phyloP scores from a whole-genome alignment of 2,329 filamentous ascomycete genomes.

The Domatiomyces catenatus region DNA sequence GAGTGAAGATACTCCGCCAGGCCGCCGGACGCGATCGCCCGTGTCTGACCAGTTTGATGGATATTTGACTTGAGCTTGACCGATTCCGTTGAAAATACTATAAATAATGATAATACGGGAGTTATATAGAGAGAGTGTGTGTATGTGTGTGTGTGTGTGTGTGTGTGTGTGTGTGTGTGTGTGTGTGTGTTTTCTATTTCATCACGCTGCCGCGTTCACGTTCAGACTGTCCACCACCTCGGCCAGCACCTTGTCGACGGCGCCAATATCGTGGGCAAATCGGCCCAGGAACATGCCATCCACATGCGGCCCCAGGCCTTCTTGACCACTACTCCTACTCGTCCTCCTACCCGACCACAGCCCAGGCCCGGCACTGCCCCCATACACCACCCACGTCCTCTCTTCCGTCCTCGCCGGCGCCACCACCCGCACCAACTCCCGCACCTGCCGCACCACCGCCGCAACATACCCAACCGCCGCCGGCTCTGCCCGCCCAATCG shows the following conservation, averaged over 20 bases:
- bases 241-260: conserved; percentile 54
- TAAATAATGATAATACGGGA: too few species aligned
- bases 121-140: too few species aligned
- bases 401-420: conserved; percentile 36
- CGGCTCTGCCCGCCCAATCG: conserved; percentile 60
- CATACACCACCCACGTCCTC: conserved; percentile 57
- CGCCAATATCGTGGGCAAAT: conserved; percentile 62
- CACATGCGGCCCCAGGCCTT: conserved; percentile 47
- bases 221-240: conserved; percentile 44
- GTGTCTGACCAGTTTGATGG: neutral
- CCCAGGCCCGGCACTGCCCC: conserved; percentile 67
- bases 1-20: neutral
- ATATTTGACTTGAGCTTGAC: neutral
- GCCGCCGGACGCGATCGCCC: too few species aligned
- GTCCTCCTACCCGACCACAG: conserved; percentile 39
- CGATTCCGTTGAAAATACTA: too few species aligned
- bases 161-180: too few species aligned
- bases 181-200: too few species aligned
- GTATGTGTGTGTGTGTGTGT: too few species aligned
- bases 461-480: conserved; percentile 59
- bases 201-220: too few species aligned
- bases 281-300: conserved; percentile 70
- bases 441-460: conserved; percentile 50
- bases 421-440: conserved; percentile 29
- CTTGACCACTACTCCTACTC: conserved; percentile 3